Percentiles rank a stretch among this genome's conserved stretches.
Conservation (phyloP, 2,329 filamentous ascomycete species). For the Xylariaceae sp. region DNA sequence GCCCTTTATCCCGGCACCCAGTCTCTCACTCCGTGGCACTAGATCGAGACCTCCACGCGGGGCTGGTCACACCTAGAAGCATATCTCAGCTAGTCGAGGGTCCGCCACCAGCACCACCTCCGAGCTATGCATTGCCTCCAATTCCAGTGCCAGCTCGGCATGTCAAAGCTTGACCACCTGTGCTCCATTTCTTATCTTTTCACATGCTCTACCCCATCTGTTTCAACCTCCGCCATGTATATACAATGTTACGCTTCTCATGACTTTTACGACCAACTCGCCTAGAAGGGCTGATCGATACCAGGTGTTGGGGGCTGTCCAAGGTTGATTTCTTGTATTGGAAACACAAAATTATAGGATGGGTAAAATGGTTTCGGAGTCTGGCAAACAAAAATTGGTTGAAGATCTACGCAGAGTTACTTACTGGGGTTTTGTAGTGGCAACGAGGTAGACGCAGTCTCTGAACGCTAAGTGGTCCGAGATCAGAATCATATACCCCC, state of each 20-base stretch:
- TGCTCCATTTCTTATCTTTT: too few relatives aligned
- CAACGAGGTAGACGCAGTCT: too few relatives aligned
- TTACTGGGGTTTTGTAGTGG: too few relatives aligned
- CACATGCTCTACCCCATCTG: too few relatives aligned
- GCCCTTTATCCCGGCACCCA: too few relatives aligned
- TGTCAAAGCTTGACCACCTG: slow-evolving; percentile 15
- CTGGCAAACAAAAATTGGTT: too few relatives aligned
- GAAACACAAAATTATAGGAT: slow-evolving; percentile 7
- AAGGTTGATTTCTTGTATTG: neutral
- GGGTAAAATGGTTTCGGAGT: too few relatives aligned
- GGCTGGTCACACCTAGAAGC: slow-evolving; percentile 36
- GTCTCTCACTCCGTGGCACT: slow-evolving; percentile 11
- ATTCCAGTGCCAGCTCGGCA: slow-evolving; percentile 33
- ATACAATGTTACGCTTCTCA: slow-evolving; percentile 18
- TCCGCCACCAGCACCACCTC: slow-evolving; percentile 50
- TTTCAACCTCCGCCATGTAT: too few relatives aligned
- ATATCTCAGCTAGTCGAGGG: slow-evolving; percentile 47
- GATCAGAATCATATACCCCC: too few relatives aligned
- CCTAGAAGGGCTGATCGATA: neutral
- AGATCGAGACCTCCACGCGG: slow-evolving; percentile 14
- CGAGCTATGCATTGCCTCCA: slow-evolving; percentile 50
- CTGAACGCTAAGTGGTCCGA: too few relatives aligned
- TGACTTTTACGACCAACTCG: slow-evolving; percentile 18
- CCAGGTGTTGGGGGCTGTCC: neutral
- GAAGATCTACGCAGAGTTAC: too few relatives aligned